These are phyloP conservation scores for Anthracocystis walkeri DNA, from an alignment of 1,284 basidiomycete species.

Conservation along the genomic window DNA sequence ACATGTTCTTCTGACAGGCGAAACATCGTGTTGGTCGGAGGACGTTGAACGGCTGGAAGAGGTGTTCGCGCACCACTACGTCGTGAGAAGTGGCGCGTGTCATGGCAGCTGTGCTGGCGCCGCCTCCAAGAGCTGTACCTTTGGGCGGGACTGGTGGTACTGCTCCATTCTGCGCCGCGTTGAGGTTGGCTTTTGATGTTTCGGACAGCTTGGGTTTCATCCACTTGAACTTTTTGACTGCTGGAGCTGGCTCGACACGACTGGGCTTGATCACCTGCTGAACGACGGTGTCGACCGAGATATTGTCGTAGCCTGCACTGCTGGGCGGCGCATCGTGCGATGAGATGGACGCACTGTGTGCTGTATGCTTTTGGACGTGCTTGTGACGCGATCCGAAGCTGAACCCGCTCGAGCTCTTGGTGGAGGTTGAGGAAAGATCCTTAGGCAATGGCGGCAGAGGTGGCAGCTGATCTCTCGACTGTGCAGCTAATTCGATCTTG, in stretches of 20 bases:
- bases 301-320: constrained; percentile 38
- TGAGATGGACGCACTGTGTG: constrained; percentile 44
- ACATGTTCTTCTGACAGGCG: constrained; percentile 96
- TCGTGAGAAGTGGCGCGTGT: constrained; percentile 48
- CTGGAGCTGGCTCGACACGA: constrained; percentile 70
- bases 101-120: constrained; percentile 15
- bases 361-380: constrained; percentile 36
- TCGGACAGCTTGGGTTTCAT: constrained; percentile 70
- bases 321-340: constrained; percentile 42
- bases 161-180: background rate
- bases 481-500: constrained; percentile 46
- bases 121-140: constrained; percentile 9
- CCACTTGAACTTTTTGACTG: constrained; percentile 74
- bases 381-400: constrained; percentile 54
- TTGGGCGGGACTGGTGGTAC: constrained; percentile 51
- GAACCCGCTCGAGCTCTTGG: constrained; percentile 41
- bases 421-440: constrained; percentile 18
- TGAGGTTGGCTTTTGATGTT: constrained; percentile 35
- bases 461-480: constrained; percentile 35
- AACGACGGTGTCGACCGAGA: constrained; percentile 68
- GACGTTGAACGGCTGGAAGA: constrained; percentile 89
- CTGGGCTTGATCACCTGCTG: constrained; percentile 70
- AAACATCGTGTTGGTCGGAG: constrained; percentile 91
- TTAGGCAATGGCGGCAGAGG: constrained; percentile 23
- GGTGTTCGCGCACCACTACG: constrained; percentile 74